Evolutionary conservation across 306 rosid species (phyloP).

Genomic region (Vigna hirtella): DNA sequence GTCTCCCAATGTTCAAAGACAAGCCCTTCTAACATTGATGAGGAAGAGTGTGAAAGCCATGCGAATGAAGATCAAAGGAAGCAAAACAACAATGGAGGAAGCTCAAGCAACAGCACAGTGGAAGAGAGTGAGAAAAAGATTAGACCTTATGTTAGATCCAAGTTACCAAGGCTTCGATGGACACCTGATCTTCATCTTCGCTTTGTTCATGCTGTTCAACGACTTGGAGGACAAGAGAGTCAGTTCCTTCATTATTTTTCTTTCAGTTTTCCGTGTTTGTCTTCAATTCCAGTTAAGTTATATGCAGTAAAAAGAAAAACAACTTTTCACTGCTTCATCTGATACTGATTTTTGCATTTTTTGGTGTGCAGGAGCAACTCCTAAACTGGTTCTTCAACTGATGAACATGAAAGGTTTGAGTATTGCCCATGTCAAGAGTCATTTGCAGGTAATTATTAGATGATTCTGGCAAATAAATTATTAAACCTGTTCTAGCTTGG

Average conservation of each 20-base stretch:
- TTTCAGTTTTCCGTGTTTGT: background rate
- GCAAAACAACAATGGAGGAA: slow-evolving; percentile 47
- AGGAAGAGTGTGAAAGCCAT: slow-evolving; percentile 46
- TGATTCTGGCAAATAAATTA: background rate
- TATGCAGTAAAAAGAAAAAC: background rate
- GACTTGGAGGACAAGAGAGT: slow-evolving; percentile 93
- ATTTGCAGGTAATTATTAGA: slow-evolving; percentile 69
- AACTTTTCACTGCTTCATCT: background rate
- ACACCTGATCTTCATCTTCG: slow-evolving; percentile 86
- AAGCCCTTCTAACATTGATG: slow-evolving; percentile 45
- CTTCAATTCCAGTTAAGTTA: background rate
- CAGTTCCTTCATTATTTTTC: slow-evolving; percentile 27
- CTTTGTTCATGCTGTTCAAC: slow-evolving; percentile 75
- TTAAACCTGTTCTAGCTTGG: background rate
- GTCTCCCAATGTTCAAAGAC: slow-evolving; percentile 62
- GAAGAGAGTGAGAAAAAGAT: slow-evolving; percentile 66
- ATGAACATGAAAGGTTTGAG: slow-evolving; percentile 83
- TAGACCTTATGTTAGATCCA: slow-evolving; percentile 84
- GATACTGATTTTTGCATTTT: background rate
- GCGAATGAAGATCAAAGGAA: slow-evolving; percentile 47
- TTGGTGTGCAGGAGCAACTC: slow-evolving; percentile 73
- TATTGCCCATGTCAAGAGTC: slow-evolving; percentile 91
- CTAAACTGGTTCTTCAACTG: slow-evolving; percentile 89
- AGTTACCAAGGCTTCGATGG: slow-evolving; percentile 85
- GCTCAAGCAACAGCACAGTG: slow-evolving; percentile 81